These are phyloP conservation scores for Begonia fuchsioides DNA, from an alignment of 306 rosid species.

Conservation along the genomic window DNA sequence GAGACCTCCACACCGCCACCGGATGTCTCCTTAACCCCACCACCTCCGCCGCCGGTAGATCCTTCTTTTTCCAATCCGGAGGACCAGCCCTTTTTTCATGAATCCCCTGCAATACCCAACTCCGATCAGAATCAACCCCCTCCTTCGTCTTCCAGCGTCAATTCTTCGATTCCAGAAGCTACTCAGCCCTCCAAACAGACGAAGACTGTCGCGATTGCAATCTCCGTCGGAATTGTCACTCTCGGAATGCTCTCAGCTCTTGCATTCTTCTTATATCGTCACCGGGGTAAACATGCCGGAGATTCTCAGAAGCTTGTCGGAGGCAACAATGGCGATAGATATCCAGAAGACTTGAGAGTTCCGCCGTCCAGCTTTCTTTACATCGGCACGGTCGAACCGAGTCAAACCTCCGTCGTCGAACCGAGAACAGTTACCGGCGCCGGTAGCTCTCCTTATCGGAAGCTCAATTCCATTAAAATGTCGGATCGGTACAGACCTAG, in stretches of 20 bases:
- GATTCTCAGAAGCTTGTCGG: conserved; percentile 56
- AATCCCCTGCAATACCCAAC: conserved; percentile 34
- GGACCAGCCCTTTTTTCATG: conserved; percentile 68
- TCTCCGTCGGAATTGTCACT: conserved; percentile 78
- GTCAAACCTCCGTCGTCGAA: conserved; percentile 17
- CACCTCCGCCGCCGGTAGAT: conserved; percentile 23
- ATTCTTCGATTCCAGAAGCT: conserved; percentile 50
- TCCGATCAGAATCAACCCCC: conserved; percentile 43
- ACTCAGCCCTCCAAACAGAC: conserved; percentile 60
- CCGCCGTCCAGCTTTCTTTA: conserved; percentile 67
- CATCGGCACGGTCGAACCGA: conserved; percentile 80
- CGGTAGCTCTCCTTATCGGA: conserved; percentile 55
- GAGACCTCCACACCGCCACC: conserved; percentile 56
- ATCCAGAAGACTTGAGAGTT: conserved; percentile 24
- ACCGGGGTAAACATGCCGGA: conserved; percentile 49
- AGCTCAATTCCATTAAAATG: conserved; percentile 52
- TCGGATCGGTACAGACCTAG: conserved; percentile 87
- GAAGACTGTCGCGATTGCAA: conserved; percentile 60
- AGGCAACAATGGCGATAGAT: conserved; percentile 17
- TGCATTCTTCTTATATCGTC: conserved; percentile 68
- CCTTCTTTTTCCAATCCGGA: conserved; percentile 11
- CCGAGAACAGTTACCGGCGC: conserved; percentile 12
- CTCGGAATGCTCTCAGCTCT: conserved; percentile 92
- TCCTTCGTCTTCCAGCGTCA: conserved; percentile 19
- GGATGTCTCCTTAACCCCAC: conserved; percentile 16